Conservation (phyloP, 169 alveolate genomes). For the Perkinsus chesapeaki region DNA sequence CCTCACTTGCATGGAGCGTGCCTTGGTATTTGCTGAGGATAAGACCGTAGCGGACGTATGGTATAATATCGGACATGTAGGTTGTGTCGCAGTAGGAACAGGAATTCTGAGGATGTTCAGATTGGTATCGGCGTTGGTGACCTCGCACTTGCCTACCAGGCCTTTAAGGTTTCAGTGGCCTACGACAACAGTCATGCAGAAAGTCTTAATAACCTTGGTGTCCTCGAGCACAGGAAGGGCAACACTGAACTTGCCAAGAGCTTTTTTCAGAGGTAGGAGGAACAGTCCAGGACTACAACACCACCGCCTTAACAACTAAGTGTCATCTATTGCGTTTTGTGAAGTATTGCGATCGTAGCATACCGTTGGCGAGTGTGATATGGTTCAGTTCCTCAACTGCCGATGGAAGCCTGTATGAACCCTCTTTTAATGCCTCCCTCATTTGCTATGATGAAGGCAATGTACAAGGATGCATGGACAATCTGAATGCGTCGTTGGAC, state of each 20-base stretch:
- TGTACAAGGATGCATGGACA: slow-evolving; percentile 60
- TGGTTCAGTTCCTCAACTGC: slow-evolving; percentile 41
- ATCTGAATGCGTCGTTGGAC: slow-evolving; percentile 58
- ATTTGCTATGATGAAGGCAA: slow-evolving; percentile 63
- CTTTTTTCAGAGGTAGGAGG: not conserved
- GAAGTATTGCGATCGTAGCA: not conserved
- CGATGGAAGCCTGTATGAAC: slow-evolving; percentile 66
- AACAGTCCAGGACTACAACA: no score
- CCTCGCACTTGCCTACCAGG: slow-evolving; percentile 59
- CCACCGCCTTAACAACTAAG: slow-evolving; percentile 32
- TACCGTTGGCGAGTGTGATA: slow-evolving; percentile 17
- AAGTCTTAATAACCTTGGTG: slow-evolving; percentile 75
- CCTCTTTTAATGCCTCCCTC: slow-evolving; percentile 68
- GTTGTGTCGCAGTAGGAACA: not conserved
- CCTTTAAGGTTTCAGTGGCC: slow-evolving; percentile 60
- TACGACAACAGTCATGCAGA: slow-evolving; percentile 71
- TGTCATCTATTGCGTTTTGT: no score
- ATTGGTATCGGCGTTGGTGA: slow-evolving; percentile 78
- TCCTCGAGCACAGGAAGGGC: slow-evolving; percentile 61
- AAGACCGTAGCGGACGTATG: slow-evolving; percentile 67
- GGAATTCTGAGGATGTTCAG: slow-evolving; percentile 23
- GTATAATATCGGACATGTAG: slow-evolving; percentile 44
- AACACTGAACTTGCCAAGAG: slow-evolving; percentile 4
- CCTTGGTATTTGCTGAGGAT: slow-evolving; percentile 70
- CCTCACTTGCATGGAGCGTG: slow-evolving; percentile 74